Base-by-base conservation (phyloP, 2,329 filamentous ascomycete genomes). In the Colletotrichum salicis region DNA sequence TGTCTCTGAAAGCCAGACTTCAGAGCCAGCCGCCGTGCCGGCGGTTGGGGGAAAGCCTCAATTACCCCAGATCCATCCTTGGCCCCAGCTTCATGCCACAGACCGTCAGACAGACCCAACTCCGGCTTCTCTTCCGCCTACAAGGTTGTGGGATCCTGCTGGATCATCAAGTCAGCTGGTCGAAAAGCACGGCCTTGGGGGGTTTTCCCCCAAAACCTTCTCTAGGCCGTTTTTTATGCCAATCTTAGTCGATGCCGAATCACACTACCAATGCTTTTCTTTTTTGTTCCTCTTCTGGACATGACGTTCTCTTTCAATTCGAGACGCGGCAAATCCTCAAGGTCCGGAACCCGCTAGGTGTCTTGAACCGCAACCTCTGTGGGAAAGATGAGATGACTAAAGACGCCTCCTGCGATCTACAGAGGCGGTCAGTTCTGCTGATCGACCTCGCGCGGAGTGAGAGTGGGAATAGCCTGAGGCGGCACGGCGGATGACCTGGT, bases 31-130 rank as follows among this genome's bases (percentile, higher is more conserved):
- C 58, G 58, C 51, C 52, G 41, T 63, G 58, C 54, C 31, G 41
- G 45, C 22, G 64, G n/a, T 64, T 41, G 15, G n/a, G 35, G 48
- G 37, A 51, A 41, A 29, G 52, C 27, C 24, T 45, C 56, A 19
- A 12, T 8, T 64, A 60, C 33, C 65, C 59, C 59, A 56, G 70
- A 70, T 37, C 54, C 59, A 69, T 72, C 37, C 65, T 56, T 64
- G 65, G 33, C 24, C n/a, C 52, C 37, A 24, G 45, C 65, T 66
- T 62, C 15, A 35, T 63, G 45, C 58, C 69, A 55, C 69, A 55
- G 33, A 54, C 51, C 41, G 54, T 41, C 37, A 41, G 37, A 41
- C 37, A 41, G 15, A 19, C 37, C 15, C 37, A 41, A 29, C 58
- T 33, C 56, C 60, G 55, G 59, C 33, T 56, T 59, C 27, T 22